Base-by-base conservation (phyloP, 2,329 filamentous ascomycete genomes). In the Neonectria coccinea region DNA sequence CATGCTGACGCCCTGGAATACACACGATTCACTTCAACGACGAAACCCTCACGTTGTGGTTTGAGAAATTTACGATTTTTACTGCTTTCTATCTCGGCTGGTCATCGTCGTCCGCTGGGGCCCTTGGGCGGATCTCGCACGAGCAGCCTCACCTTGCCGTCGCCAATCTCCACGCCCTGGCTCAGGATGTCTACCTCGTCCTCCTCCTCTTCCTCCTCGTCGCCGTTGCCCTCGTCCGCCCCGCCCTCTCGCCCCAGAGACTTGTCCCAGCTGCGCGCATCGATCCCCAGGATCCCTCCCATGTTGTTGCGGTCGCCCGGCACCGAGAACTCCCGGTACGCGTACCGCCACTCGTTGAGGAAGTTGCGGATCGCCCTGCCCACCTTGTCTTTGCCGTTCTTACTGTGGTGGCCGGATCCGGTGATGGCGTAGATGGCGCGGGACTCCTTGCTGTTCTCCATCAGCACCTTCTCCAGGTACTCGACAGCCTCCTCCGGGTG, bases 341-440 rank as follows among this genome's bases (percentile, higher is more conserved):
- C 92, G 77, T 97, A 99, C 67, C 93, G 89, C 94, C 94, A 97
- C 77, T 98, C 95, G 76, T 95, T 97, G 59, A 99, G 83, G 81
- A 97, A 98, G 70, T 88, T 89, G 59, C 96, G 91, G 67, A 98
- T 90, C 1, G 94, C 94, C 81, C 97, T 97, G 76, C 95, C 95
- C 39, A 99, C 93, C 81, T 99, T 99, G 80, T 99, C 96, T 79
- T 98, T 98, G 74, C 96, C 95, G 76, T 97, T 97, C 84, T 98
- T 98, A 78, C 93, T 97, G 80, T 99, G 96, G 75, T 98, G 94
- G 4, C 95, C 96, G 1, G 95, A 98, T 48, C 96, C 96, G 1
- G 94, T 97, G 77, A 99, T 98, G 70, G 94, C 94, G 77, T 98
- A 99, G 45, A 99, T 87, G 3, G 95, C 92, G 22, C 89, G 87